Percentiles rank a stretch among this genome's conserved stretches.
Evolutionary conservation across 164 flowering plant genomes (phyloP).

Genomic region (Kalanchoe fedtschenkoi): DNA sequence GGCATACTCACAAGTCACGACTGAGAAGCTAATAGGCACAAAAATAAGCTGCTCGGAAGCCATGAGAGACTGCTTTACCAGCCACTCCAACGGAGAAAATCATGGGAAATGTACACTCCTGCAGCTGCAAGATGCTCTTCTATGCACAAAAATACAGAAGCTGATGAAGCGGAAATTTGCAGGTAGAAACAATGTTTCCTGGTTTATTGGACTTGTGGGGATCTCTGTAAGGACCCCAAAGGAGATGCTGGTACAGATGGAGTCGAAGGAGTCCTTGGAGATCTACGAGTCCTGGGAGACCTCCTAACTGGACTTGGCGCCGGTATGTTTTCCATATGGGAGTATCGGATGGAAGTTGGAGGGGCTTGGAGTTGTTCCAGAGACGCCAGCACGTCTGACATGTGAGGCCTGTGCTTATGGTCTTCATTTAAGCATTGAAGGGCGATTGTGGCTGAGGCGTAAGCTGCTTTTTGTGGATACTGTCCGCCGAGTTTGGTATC

Average conservation of each 20-base stretch:
- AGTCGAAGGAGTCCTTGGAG: slow-evolving; percentile 4
- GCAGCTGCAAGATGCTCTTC: not conserved
- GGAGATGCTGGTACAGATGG: not conserved
- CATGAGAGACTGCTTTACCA: not conserved
- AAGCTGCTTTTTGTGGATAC: slow-evolving; percentile 17
- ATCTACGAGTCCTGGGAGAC: slow-evolving; percentile 1
- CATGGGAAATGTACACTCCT: not conserved
- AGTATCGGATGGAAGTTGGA: not conserved
- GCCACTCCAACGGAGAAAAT: too few relatives aligned
- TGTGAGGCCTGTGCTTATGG: slow-evolving; percentile 6
- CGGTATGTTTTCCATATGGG: not conserved
- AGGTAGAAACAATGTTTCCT: not conserved
- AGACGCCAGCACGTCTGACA: slow-evolving; percentile 6
- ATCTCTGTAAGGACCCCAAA: not conserved
- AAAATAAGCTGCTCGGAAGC: not conserved
- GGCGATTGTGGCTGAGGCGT: slow-evolving; percentile 1
- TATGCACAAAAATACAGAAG: not conserved
- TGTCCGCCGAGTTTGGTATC: slow-evolving; percentile 52
- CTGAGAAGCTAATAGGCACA: not conserved
- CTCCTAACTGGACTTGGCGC: not conserved
- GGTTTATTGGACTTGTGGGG: not conserved
- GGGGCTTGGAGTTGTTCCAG: slow-evolving; percentile 7
- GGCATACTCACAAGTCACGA: not conserved
- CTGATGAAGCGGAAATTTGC: too few relatives aligned
- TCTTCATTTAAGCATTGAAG: slow-evolving; percentile 3